Conservation (phyloP, 2,329 filamentous ascomycete species). For the Cytospora schulzeri region DNA sequence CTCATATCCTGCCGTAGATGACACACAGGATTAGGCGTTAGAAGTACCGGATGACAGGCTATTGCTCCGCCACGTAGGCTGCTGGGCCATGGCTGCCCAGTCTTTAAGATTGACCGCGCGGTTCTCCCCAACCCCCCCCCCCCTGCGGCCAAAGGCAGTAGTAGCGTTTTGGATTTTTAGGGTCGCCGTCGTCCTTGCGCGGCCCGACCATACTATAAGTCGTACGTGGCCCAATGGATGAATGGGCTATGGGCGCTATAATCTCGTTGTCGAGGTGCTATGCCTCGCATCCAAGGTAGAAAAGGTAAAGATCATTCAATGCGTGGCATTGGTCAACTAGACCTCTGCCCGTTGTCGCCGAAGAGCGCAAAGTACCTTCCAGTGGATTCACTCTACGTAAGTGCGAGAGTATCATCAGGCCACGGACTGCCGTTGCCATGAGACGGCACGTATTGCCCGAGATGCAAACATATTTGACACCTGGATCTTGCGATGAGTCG, state of each 20-base stretch:
- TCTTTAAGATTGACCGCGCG: neutral
- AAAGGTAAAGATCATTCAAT: neutral
- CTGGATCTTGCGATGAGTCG: neutral
- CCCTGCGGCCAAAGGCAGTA: neutral
- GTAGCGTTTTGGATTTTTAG: neutral
- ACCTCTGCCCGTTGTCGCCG: neutral
- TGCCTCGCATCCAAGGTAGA: neutral
- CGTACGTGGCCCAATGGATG: neutral
- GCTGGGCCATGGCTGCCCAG: neutral
- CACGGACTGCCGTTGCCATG: too few species aligned
- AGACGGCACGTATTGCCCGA: too few species aligned
- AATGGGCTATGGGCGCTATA: neutral
- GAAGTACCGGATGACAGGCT: neutral
- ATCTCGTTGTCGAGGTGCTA: neutral
- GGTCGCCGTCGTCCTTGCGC: neutral
- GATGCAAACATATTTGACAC: neutral
- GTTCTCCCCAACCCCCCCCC: too few species aligned
- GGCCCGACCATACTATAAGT: neutral
- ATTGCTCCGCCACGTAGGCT: neutral
- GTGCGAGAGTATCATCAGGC: too few species aligned
- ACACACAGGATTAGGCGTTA: neutral
- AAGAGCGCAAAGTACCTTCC: slow-evolving; percentile 1
- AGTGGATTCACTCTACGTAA: neutral
- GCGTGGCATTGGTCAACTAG: neutral
- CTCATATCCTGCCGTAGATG: neutral